A percentile compares a stretch with the other conserved stretches of the same genome.
Conservation (phyloP, 2,329 filamentous ascomycete genomes). For the Helicocarpus griseus region DNA sequence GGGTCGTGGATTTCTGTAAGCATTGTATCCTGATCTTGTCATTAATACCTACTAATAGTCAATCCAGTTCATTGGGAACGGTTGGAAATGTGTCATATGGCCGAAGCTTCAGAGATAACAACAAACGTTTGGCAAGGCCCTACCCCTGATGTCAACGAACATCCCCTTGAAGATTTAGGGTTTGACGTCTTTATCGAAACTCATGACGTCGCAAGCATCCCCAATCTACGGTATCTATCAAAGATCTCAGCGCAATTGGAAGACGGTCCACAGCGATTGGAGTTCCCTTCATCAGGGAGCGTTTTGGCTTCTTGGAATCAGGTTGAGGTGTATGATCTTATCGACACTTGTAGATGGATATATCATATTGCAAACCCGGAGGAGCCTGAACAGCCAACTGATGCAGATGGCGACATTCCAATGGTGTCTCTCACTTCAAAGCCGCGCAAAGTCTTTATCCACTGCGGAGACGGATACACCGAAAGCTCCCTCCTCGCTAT, state of each 20-base stretch:
- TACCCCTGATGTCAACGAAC: conserved; percentile 48
- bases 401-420: conserved; percentile 47
- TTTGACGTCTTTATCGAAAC: conserved; percentile 86
- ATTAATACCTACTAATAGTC: neutral
- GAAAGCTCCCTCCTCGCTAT: conserved; percentile 83
- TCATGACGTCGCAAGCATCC: conserved; percentile 70
- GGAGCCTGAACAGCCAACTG: conserved; percentile 24
- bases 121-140: conserved; percentile 85
- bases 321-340: conserved; percentile 69
- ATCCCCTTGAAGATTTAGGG: conserved; percentile 42
- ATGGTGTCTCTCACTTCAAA: conserved; percentile 36
- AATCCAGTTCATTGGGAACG: conserved; percentile 65
- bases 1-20: conserved; percentile 72
- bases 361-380: conserved; percentile 66
- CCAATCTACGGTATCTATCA: conserved; percentile 57
- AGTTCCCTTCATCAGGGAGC: conserved; percentile 92
- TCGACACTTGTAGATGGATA: conserved; percentile 85
- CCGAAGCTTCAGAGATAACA: conserved; percentile 76
- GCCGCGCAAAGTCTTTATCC: conserved; percentile 68
- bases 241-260: conserved; percentile 50
- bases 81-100: conserved; percentile 89
- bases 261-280: conserved; percentile 48
- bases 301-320: conserved; percentile 78
- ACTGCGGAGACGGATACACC: conserved; percentile 93
- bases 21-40: conserved; percentile 1